A percentile compares a stretch with the other conserved stretches of the same genome.
These are phyloP conservation scores for Phytophthora uliginosa DNA, from an alignment of 352 stramenopile species.

Conservation along the genomic window DNA sequence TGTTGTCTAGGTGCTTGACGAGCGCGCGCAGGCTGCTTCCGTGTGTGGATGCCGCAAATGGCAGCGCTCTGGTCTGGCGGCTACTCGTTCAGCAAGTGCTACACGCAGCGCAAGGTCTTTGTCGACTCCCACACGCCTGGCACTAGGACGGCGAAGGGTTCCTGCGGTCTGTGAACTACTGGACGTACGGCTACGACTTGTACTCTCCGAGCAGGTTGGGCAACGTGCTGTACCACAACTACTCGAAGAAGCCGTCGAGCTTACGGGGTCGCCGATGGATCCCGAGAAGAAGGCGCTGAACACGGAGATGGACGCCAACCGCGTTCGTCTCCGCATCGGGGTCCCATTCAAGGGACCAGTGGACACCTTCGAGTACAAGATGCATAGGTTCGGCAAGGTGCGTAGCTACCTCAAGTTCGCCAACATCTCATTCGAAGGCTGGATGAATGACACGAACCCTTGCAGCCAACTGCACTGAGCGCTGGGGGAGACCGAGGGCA, in stretches of 20 bases:
- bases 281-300: slow-evolving; percentile 44
- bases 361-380: slow-evolving; percentile 58
- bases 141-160: too few species aligned
- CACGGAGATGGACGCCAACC: slow-evolving; percentile 53
- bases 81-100: too few species aligned
- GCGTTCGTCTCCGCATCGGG: slow-evolving; percentile 54
- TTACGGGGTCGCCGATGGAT: slow-evolving; percentile 58
- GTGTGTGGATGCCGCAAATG: too few species aligned
- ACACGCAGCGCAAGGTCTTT: too few species aligned
- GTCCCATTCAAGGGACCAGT: slow-evolving; percentile 62
- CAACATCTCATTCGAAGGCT: slow-evolving; percentile 50
- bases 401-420: slow-evolving; percentile 70
- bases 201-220: slow-evolving; percentile 64
- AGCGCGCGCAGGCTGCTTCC: too few species aligned
- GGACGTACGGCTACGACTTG: slow-evolving; percentile 75
- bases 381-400: slow-evolving; percentile 56
- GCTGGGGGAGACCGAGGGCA: slow-evolving; percentile 56
- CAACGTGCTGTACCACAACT: slow-evolving; percentile 76
- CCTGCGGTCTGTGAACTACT: slow-evolving; percentile 36
- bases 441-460: slow-evolving; percentile 63
- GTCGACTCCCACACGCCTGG: too few species aligned
- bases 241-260: slow-evolving; percentile 64
- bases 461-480: slow-evolving; percentile 75
- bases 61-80: too few species aligned
- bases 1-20: too few species aligned